Conservation (phyloP, 2,329 filamentous ascomycete species). For the Aspergillus luchuensis region DNA sequence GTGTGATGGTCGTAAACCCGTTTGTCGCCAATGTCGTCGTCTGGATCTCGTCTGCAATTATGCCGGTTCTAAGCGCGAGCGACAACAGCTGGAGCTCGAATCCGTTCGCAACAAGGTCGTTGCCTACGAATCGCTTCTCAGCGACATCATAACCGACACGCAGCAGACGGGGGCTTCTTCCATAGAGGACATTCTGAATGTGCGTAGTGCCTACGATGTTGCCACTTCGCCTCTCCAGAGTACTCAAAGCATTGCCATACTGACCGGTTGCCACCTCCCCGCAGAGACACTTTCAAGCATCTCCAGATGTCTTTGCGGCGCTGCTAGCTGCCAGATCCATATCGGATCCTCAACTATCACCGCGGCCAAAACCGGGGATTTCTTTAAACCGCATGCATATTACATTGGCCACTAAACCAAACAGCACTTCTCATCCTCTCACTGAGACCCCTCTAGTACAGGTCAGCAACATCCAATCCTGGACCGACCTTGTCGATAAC, state of each 20-base stretch:
- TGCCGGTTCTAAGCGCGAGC: slow-evolving; percentile 21
- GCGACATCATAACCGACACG: slow-evolving; percentile 17
- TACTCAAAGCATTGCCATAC: background rate
- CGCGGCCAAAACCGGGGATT: slow-evolving; percentile 14
- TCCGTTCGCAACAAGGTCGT: slow-evolving; percentile 7
- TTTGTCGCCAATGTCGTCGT: slow-evolving; percentile 16
- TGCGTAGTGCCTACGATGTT: background rate
- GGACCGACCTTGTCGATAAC: slow-evolving; percentile 24
- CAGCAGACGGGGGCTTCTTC: background rate
- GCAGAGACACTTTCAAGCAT: slow-evolving; percentile 17
- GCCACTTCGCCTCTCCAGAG: background rate
- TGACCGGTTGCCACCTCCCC: background rate
- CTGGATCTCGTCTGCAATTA: slow-evolving; percentile 17
- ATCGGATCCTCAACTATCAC: slow-evolving; percentile 10
- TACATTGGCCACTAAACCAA: slow-evolving; percentile 11
- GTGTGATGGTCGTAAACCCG: slow-evolving; percentile 23
- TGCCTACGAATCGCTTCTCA: slow-evolving; percentile 20
- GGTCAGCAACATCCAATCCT: slow-evolving; percentile 20
- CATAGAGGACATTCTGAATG: slow-evolving; percentile 18
- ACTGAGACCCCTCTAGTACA: slow-evolving; percentile 16
- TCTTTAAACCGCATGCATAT: slow-evolving; percentile 21
- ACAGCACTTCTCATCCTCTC: slow-evolving; percentile 6
- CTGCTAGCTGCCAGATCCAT: slow-evolving; percentile 15
- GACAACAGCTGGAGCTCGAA: slow-evolving; percentile 14
- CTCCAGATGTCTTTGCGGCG: slow-evolving; percentile 17